A percentile compares a stretch with the other conserved stretches of the same genome.
Evolutionary conservation across 2,329 filamentous ascomycete genomes (phyloP).

Genomic region (Hymenoscyphus salicellus): DNA sequence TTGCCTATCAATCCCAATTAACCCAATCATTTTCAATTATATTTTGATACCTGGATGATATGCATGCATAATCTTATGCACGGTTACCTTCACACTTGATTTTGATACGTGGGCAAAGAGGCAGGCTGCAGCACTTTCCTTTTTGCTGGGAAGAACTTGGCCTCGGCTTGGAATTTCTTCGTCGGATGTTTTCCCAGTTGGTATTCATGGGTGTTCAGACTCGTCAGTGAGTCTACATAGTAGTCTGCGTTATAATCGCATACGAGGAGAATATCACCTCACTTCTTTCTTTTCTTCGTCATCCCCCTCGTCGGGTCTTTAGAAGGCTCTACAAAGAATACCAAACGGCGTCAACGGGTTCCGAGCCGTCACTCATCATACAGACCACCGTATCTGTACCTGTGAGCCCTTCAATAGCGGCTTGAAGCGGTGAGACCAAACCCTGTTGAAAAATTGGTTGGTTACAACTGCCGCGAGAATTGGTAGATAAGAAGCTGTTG

Average conservation of each 20-base stretch:
- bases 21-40: background rate
- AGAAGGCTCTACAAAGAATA: background rate
- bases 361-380: background rate
- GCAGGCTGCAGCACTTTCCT: background rate
- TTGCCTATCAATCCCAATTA: background rate
- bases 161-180: background rate
- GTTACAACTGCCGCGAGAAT: background rate
- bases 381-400: background rate
- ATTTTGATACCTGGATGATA: background rate
- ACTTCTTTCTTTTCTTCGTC: background rate
- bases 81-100: background rate
- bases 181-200: background rate
- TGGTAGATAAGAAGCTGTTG: background rate
- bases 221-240: no score
- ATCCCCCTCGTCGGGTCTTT: background rate
- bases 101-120: background rate
- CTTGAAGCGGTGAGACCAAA: background rate
- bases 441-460: background rate
- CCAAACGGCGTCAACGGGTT: background rate
- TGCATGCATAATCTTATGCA: constrained; percentile 2
- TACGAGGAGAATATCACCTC: background rate
- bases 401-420: background rate
- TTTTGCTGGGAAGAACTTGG: background rate
- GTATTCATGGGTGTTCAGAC: no score
- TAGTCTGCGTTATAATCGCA: background rate